Evolutionary conservation across 1,139 yeast genomes (phyloP), one percentile per base, ranked within the genome.

Genomic region (Lodderomyces theae): DNA sequence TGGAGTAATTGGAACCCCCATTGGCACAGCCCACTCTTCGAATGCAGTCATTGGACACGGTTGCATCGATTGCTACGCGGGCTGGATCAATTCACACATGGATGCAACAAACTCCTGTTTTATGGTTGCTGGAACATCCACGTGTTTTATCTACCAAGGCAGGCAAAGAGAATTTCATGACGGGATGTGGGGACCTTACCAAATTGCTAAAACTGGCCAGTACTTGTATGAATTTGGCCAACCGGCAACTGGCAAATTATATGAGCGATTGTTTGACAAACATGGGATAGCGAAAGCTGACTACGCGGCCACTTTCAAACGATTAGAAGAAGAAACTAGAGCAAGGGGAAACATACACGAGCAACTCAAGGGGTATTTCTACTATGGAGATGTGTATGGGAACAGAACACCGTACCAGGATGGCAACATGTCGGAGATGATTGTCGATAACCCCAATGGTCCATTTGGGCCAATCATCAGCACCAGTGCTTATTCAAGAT

Each of bases 91-190:
- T 1, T 61, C 72, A 1, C 35, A 50, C 7, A 56, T 48, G 46
- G 53, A 8, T 2, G n/a, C 18, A 6, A 7, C 31, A 13, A 47
- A 23, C 8, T 51, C 62, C 7, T 47, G 77, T 15, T 63, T 77
- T 2, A 69, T 78, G 74, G 72, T 77, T 8, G 84, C 83, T 1
- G 84, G 84, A 0, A 79, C 84, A 0, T 77, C 82, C 5, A 78
- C 83, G 0, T 79, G 85, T 47, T 77, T 67, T 45, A 49, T 79
- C 3, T 51, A 69, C 8, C 64, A 69, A 1, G 54, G 61, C 3
- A 39, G 41, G 1, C 29, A 13, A n/a, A 23, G 34, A 1, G 35
- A 34, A 1, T 55, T 61, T 21, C 52, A 66, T 2, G 55, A 61
- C 0, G 82, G 82, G 0, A 57, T 77, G 3, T 79, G 84, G 84